Evolutionary conservation across 768 basidiomycete species (phyloP), one percentile per base, ranked within the genome.

Genomic region (Crucibulum laeve): DNA sequence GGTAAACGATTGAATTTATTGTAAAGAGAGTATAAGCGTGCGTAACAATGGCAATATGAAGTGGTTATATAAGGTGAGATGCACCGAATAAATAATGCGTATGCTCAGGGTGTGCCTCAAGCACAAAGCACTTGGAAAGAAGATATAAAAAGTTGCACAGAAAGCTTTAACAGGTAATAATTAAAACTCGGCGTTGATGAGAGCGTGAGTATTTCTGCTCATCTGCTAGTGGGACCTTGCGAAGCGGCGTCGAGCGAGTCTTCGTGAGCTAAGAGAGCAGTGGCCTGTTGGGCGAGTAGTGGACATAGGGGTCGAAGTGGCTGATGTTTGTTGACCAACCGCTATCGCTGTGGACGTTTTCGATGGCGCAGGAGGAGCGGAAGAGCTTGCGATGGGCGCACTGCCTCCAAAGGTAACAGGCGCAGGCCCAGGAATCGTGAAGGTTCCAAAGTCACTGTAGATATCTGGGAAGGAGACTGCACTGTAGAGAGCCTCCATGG

Each of bases 361-460:
- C 18, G 47, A 26, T 32, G 43, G 17, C 19, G 46, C 37, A 19
- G 40, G 15, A 18, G 22, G 14, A 17, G 24, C 10, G 28, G 46
- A n/a, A n/a, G n/a, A n/a, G n/a, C n/a, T n/a, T n/a, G n/a, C n/a
- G n/a, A n/a, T n/a, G n/a, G n/a, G n/a, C n/a, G n/a, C 54, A 43
- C 44, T 58, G 37, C 52, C 53, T 37, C 50, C 51, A 38, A 69
- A 63, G 7, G 53, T 57, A 48, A 63, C 61, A 44, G 57, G 53
- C 25, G 58, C 54, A 41, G 67, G 67, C 7, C 64, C 69, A 47
- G 65, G 69, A 34, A 68, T 57, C n/a, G 54, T 54, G 49, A 68
- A 67, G 15, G 57, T 51, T 21, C 60, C 61, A 45, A 65, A 58
- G 28, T 61, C 53, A 24, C 45, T 53, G 43, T 64, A 67, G 37